These are phyloP conservation scores for Epichloe gansuensis DNA, from an alignment of 2,329 filamentous ascomycete species.

Conservation along the genomic window DNA sequence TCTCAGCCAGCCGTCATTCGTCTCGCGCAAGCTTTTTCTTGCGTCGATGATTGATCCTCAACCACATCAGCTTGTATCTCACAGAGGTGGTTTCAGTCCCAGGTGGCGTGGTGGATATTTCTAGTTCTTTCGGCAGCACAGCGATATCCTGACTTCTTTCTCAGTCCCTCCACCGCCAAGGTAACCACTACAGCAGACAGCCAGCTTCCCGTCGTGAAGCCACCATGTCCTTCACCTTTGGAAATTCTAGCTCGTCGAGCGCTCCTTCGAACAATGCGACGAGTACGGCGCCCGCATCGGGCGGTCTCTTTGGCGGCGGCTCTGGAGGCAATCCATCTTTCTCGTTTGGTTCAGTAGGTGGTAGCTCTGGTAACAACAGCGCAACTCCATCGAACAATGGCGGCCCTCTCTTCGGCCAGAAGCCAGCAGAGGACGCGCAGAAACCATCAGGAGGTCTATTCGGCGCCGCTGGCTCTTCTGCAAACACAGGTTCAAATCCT, in stretches of 20 bases:
- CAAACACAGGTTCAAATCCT: conserved; percentile 16
- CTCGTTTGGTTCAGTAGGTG: conserved; percentile 26
- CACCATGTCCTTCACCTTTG: conserved; percentile 30
- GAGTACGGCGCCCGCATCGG: conserved; percentile 27
- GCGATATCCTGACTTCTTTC: background rate
- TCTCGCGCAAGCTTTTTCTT: conserved; percentile 1
- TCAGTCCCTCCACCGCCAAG: background rate
- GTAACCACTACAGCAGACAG: background rate
- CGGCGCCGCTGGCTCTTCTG: conserved; percentile 12
- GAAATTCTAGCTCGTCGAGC: conserved; percentile 21
- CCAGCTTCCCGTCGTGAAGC: background rate
- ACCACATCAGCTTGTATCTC: background rate
- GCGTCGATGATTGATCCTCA: conserved; percentile 1
- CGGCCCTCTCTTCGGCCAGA: conserved; percentile 21
- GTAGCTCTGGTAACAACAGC: conserved; percentile 13
- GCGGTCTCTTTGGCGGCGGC: conserved; percentile 28
- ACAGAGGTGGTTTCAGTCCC: background rate
- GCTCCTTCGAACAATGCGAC: conserved; percentile 20
- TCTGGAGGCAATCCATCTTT: conserved; percentile 23
- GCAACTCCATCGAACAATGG: conserved; percentile 18
- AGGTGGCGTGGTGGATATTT: background rate
- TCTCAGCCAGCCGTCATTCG: conserved; percentile 2
- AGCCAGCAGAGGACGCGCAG: conserved; percentile 15
- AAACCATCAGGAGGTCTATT: conserved; percentile 18
- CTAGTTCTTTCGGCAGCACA: background rate